Evolutionary conservation across 2,329 filamentous ascomycete genomes (phyloP).

Genomic region (Dothidotthia symphoricarpi): DNA sequence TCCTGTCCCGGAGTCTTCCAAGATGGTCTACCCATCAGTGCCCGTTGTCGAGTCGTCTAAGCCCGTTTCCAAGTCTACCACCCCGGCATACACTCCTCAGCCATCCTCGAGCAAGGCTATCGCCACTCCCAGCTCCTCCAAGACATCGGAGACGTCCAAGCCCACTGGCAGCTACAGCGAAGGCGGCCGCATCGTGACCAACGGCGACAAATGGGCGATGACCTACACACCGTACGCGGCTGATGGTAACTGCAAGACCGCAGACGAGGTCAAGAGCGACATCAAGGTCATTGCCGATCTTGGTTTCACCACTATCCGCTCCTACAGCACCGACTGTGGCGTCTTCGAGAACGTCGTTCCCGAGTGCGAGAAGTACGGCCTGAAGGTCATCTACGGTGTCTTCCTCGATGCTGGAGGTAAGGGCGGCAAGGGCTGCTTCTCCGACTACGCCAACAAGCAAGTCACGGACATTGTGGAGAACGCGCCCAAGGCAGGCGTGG

Average conservation of each 20-base stretch:
- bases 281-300: constrained; percentile 45
- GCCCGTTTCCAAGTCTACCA: constrained; percentile 1
- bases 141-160: constrained; percentile 28
- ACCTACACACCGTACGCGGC: constrained; percentile 51
- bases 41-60: constrained; percentile 56
- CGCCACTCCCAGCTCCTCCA: constrained; percentile 22
- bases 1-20: constrained; percentile 31
- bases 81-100: constrained; percentile 4
- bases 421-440: constrained; percentile 44
- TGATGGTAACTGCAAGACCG: constrained; percentile 46
- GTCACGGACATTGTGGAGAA: constrained; percentile 66
- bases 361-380: constrained; percentile 63
- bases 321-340: constrained; percentile 91
- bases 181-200: constrained; percentile 37
- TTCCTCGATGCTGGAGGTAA: constrained; percentile 66
- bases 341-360: constrained; percentile 72
- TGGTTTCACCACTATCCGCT: constrained; percentile 66
- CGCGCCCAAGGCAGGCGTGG: constrained; percentile 71
- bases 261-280: constrained; percentile 41
- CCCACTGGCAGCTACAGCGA: constrained; percentile 26
- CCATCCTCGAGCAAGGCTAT: constrained; percentile 12
- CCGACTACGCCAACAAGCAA: constrained; percentile 66
- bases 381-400: constrained; percentile 84
- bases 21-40: constrained; percentile 15
- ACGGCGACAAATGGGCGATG: constrained; percentile 50